Conservation (phyloP, 2,329 filamentous ascomycete species). For the Bisporella sp. region DNA sequence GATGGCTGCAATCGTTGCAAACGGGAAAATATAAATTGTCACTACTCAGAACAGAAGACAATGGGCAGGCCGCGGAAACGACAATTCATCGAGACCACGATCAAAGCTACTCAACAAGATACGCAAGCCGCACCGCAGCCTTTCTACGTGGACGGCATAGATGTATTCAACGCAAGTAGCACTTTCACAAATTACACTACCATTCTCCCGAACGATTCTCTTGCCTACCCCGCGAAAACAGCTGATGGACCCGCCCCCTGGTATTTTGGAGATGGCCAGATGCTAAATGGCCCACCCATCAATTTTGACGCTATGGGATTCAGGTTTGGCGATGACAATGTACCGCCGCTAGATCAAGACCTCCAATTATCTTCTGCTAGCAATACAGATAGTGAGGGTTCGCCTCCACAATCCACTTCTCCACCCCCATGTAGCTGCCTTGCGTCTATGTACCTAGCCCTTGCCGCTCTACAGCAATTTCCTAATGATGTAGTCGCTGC, state of each 20-base stretch:
- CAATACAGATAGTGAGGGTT: slow-evolving; percentile 9
- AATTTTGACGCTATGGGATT: slow-evolving; percentile 15
- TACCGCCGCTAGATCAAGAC: slow-evolving; percentile 2
- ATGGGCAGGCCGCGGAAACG: slow-evolving; percentile 61
- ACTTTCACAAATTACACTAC: no score
- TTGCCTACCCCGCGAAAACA: no score
- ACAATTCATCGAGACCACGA: slow-evolving; percentile 26
- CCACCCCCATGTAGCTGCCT: slow-evolving; percentile 19
- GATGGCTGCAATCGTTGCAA: slow-evolving; percentile 53
- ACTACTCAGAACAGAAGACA: slow-evolving; percentile 58
- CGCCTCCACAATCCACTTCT: slow-evolving; percentile 1
- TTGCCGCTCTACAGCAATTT: slow-evolving; percentile 23
- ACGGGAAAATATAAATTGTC: slow-evolving; percentile 48
- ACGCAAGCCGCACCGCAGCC: no score
- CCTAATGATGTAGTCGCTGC: slow-evolving; percentile 21
- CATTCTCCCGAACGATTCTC: no score
- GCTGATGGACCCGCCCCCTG: slow-evolving; percentile 1
- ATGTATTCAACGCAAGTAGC: no score
- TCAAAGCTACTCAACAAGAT: slow-evolving; percentile 1
- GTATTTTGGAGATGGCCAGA: slow-evolving; percentile 13
- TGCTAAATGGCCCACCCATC: slow-evolving; percentile 10
- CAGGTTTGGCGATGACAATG: neutral
- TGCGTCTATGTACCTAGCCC: slow-evolving; percentile 24
- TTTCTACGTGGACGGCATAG: no score
- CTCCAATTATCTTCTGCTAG: slow-evolving; percentile 12